A percentile compares a stretch with the other conserved stretches of the same genome.
Conservation (phyloP, 768 basidiomycete species). For the Suillus hirtellus region DNA sequence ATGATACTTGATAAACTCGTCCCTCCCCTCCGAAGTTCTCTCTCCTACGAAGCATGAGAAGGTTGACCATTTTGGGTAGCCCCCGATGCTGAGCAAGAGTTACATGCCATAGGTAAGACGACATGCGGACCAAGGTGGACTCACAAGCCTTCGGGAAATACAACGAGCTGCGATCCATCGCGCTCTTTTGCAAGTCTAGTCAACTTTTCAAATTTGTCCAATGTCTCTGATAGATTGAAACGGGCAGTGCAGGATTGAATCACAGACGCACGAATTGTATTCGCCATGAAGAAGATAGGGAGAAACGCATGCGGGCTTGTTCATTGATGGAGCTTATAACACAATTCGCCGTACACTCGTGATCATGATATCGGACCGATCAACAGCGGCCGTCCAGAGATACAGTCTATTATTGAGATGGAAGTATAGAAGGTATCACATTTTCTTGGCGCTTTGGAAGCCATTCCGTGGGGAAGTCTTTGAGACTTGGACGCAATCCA, state of each 20-base stretch:
- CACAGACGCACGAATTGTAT: constrained; percentile 49
- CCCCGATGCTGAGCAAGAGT: constrained; percentile 44
- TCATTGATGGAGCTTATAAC: constrained; percentile 4
- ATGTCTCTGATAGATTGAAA: constrained; percentile 46
- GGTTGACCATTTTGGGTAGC: constrained; percentile 59
- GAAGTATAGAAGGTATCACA: not conserved
- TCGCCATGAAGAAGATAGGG: constrained; percentile 22
- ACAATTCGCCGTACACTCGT: constrained; percentile 12
- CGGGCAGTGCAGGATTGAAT: constrained; percentile 51
- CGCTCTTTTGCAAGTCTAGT: constrained; percentile 46
- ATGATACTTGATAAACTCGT: constrained; percentile 58
- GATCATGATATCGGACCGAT: constrained; percentile 9
- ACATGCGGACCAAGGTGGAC: constrained; percentile 17
- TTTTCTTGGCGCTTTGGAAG: constrained; percentile 42
- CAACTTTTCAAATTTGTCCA: constrained; percentile 49
- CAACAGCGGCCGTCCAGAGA: constrained; percentile 8
- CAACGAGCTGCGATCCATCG: constrained; percentile 48
- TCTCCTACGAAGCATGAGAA: constrained; percentile 47
- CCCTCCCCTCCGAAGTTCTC: constrained; percentile 49
- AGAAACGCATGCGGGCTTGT: not conserved
- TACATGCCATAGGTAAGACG: not conserved
- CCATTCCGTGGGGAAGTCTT: constrained; percentile 88
- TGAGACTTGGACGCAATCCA: constrained; percentile 60
- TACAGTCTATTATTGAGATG: constrained; percentile 11
- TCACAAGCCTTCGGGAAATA: constrained; percentile 62